Base-by-base conservation (phyloP, 805 yeast species). In the Helenozyma rhizophorensis region DNA sequence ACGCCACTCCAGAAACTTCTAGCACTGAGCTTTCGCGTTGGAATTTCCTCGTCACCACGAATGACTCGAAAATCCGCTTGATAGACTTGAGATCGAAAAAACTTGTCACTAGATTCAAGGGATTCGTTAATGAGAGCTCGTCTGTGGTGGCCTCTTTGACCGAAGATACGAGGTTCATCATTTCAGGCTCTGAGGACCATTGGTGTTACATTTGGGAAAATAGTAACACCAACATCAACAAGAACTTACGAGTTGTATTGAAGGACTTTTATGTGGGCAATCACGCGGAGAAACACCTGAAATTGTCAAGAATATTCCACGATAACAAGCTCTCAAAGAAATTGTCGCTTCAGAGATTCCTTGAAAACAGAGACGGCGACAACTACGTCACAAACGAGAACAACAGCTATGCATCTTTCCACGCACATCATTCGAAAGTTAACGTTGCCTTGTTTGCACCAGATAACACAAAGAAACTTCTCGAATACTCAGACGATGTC, bases 111-210 rank as follows among this genome's bases (percentile, higher is more conserved):
- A 72, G 82, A 30, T 78, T 81, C 54, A 82, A 78, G 44, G 97
- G 97, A 0, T 70, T 75, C 34, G 71, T 75, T 21, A 87, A 86
- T 54, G 72, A 71, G 33, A 74, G 79, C 28, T 76, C 90, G 4
- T 87, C 85, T 25, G 82, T 84, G 31, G 67, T 68, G 9, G 96
- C 96, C 0, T 58, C 74, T 0, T 50, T 74, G 2, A 74, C 80
- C 15, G 85, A 76, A 32, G 78, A 78, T 45, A 59, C 66, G 32
- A 50, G 60, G 9, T 75, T 74, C 48, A 70, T 88, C 5, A 70
- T 88, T 7, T 69, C 83, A 6, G 95, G 95, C 0, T 83, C 94
- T 9, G 96, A 89, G 53, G 93, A 89, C 58, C 86, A 84, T 45
- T 78, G 88, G 78, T 75, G 84, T 10, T 89, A 88, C 50, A 61